Evolutionary conservation across 2,329 filamentous ascomycete species (phyloP), one percentile per base, ranked within the genome.

Genomic region (Periconia digitata): DNA sequence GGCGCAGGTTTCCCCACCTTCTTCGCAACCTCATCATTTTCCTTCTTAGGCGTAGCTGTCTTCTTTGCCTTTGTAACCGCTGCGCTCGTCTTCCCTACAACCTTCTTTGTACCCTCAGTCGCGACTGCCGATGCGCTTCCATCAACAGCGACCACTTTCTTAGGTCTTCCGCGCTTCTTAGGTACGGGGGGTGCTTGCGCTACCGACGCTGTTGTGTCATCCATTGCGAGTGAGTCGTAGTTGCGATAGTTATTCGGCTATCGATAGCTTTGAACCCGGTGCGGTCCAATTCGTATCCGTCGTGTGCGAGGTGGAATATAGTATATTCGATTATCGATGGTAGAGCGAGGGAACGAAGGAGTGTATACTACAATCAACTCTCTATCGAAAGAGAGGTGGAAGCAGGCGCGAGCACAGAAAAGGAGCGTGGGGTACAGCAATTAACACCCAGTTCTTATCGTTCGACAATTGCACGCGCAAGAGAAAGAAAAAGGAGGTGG

Each of bases 161-260:
- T 69, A 35, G 66, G 64, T 22, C 64, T 57, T 29, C 64, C 66
- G 51, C 66, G 66, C 52, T 69, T 69, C 53, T 63, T 64, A 32
- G 27, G 27, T 15, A 10, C 27, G n/a, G 27, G 27, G 10, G 12
- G 27, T 32, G 27, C 10, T 10, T 32, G 27, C 10, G 12, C 27
- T 12, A 32, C 27, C 27, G 27, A 15, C 10, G 27, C 27, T 13
- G 27, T 15, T 32, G 27, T 32, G 12, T 10, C n/a, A 15, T 32
- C 8, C 27, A 32, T 32, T 10, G 27, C 27, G 27, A 32, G 12
- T 12, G 27, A 32, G n/a, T n/a, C n/a, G 7, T 27, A 12, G 12
- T 27, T 6, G 24, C 27, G 27, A 5, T 32, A 3, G n/a, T 32
- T 32, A 32, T 32, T 32, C 27, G 27, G 27, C 27, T 13, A 32